Conservation (phyloP, 345 rosid genomes). For the Brassica nigra region DNA sequence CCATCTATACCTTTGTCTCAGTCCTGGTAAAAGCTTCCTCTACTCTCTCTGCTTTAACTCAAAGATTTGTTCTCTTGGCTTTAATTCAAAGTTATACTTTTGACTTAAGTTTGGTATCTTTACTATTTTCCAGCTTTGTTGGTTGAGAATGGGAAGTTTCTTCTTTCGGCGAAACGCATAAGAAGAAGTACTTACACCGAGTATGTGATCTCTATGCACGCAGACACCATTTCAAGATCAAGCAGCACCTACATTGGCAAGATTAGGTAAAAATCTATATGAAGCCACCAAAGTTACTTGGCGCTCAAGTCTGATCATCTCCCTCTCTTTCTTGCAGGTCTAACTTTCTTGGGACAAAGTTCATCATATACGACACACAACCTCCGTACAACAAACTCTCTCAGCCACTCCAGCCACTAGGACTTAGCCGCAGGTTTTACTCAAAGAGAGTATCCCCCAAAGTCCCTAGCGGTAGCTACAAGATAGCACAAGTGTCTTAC, state of each 20-base stretch:
- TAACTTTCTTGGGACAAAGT: slow-evolving; percentile 91
- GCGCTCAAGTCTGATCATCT: background rate
- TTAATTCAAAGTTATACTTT: background rate
- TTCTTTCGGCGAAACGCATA: slow-evolving; percentile 86
- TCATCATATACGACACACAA: slow-evolving; percentile 84
- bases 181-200: slow-evolving; percentile 90
- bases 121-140: slow-evolving; percentile 57
- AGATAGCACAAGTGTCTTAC: slow-evolving; percentile 77
- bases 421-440: slow-evolving; percentile 78
- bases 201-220: slow-evolving; percentile 89
- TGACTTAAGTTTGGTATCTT: background rate
- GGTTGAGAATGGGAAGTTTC: slow-evolving; percentile 95
- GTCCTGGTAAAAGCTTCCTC: slow-evolving; percentile 60
- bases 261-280: slow-evolving; percentile 54
- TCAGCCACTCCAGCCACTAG: slow-evolving; percentile 57
- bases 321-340: slow-evolving; percentile 57
- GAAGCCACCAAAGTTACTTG: background rate
- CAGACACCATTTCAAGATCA: slow-evolving; percentile 83
- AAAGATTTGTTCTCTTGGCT: background rate
- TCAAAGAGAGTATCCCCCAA: slow-evolving; percentile 90
- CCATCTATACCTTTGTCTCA: slow-evolving; percentile 89
- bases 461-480: slow-evolving; percentile 86
- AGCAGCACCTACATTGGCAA: slow-evolving; percentile 88
- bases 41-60: background rate
- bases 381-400: slow-evolving; percentile 72